These are phyloP conservation scores for Picocystis sp. DNA, from an alignment of 163 green algal species.

Conservation along the genomic window DNA sequence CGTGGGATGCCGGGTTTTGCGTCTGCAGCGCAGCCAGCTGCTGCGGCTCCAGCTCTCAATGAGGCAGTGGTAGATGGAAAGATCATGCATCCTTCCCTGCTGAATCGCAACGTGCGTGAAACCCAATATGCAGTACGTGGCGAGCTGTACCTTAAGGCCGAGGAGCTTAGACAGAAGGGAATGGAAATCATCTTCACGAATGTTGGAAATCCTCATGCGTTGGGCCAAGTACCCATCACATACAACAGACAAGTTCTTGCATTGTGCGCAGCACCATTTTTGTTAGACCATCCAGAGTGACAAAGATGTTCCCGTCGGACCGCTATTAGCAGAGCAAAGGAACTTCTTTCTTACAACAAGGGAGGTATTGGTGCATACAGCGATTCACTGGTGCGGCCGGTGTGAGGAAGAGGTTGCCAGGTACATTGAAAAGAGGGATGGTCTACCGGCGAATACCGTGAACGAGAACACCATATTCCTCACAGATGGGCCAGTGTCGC, in stretches of 20 bases:
- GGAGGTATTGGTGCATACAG: constrained; percentile 66
- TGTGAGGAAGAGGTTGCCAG: constrained; percentile 65
- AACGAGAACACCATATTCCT: constrained; percentile 57
- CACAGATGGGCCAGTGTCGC: constrained; percentile 64
- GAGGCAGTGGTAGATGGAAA: too few species aligned
- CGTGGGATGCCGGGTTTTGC: too few species aligned
- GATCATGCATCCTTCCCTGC: too few species aligned
- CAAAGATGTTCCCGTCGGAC: constrained; percentile 38
- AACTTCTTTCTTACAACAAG: constrained; percentile 20
- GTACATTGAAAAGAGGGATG: constrained; percentile 54
- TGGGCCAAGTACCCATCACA: constrained; percentile 47
- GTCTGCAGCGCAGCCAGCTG: too few species aligned
- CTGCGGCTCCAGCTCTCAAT: too few species aligned
- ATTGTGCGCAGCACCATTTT: constrained; percentile 43
- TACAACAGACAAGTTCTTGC: constrained; percentile 53
- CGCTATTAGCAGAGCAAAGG: constrained; percentile 35
- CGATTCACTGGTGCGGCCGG: constrained; percentile 48
- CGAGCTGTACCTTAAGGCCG: constrained; percentile 64
- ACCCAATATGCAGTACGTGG: constrained; percentile 76
- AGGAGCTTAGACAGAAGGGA: constrained; percentile 53
- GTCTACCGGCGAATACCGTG: constrained; percentile 21
- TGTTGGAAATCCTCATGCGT: constrained; percentile 53
- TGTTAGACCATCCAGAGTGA: constrained; percentile 37
- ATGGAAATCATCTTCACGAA: constrained; percentile 85
- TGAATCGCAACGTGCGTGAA: constrained; percentile 9